A percentile compares a stretch with the other conserved stretches of the same genome.
These are phyloP conservation scores for Penicillium sp. DNA, from an alignment of 2,329 filamentous ascomycete genomes.

Conservation along the genomic window DNA sequence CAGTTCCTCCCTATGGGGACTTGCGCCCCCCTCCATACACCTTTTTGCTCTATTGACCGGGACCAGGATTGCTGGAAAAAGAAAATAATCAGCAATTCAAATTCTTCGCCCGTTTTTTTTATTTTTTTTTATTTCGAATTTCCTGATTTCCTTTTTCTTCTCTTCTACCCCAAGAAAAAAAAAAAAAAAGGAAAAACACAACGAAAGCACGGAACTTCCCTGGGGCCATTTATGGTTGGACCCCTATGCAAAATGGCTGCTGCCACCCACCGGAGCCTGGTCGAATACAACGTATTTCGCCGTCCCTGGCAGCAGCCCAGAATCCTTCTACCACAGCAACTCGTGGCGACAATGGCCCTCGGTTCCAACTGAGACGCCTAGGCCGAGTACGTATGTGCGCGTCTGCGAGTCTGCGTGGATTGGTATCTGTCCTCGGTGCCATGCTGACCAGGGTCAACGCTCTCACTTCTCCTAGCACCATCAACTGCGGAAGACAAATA, in stretches of 20 bases:
- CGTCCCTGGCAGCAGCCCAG: constrained; percentile 30
- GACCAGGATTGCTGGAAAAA: constrained; percentile 15
- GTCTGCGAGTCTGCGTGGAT: too few relatives aligned
- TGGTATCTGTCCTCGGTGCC: too few relatives aligned
- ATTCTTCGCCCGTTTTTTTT: constrained; percentile 3
- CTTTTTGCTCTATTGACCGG: constrained; percentile 13
- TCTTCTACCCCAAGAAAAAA: constrained; percentile 4
- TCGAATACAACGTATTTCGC: constrained; percentile 24
- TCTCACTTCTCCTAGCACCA: neutral
- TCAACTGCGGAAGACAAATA: constrained; percentile 12
- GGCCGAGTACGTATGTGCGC: too few relatives aligned
- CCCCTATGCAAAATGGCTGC: constrained; percentile 26
- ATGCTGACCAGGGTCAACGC: constrained; percentile 4
- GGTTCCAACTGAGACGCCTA: neutral
- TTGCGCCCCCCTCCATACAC: constrained; percentile 4
- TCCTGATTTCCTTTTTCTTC: neutral
- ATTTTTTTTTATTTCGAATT: constrained; percentile 1
- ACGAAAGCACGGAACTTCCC: constrained; percentile 11
- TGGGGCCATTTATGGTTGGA: constrained; percentile 21
- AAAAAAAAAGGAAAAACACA: constrained; percentile 3
- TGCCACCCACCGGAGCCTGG: constrained; percentile 26
- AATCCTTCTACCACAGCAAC: constrained; percentile 22
- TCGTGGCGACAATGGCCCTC: constrained; percentile 31
- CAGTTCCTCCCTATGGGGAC: constrained; percentile 21
- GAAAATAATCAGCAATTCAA: constrained; percentile 7